These are phyloP conservation scores for Penstemon barbatus DNA, from an alignment of 257 asterid genomes.

Conservation along the genomic window DNA sequence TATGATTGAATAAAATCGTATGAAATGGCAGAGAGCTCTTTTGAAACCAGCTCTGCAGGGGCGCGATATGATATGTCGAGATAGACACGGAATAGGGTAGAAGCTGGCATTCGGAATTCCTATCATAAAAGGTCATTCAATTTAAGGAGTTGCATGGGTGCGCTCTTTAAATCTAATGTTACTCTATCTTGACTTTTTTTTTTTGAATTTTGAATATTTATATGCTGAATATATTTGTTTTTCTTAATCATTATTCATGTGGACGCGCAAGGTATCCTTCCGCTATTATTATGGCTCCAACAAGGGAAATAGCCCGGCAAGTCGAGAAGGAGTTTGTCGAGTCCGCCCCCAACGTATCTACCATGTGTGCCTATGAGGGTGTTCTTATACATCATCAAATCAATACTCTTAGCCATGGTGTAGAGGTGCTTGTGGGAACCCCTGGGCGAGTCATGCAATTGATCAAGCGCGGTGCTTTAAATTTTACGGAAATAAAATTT, in stretches of 20 bases:
- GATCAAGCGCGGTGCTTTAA: conserved; percentile 79
- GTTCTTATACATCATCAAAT: conserved; percentile 75
- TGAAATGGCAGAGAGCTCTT: conserved; percentile 57
- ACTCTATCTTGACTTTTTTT: neutral
- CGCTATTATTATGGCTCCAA: conserved; percentile 84
- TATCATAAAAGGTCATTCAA: conserved; percentile 63
- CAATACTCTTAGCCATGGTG: conserved; percentile 79
- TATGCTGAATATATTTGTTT: conserved; percentile 9
- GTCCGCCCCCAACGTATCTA: conserved; percentile 69
- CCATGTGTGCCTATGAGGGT: conserved; percentile 92
- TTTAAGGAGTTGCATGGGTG: conserved; percentile 81
- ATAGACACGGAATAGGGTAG: conserved; percentile 95
- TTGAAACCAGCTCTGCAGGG: conserved; percentile 96
- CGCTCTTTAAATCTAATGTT: conserved; percentile 19
- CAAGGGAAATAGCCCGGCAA: conserved; percentile 91
- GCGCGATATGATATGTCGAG: conserved; percentile 92
- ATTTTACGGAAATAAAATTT: conserved; percentile 68
- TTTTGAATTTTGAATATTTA: neutral
- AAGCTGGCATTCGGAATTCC: conserved; percentile 89
- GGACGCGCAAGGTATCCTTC: conserved; percentile 84
- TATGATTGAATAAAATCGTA: neutral
- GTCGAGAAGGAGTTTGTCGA: conserved; percentile 91
- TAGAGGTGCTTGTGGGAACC: conserved; percentile 87
- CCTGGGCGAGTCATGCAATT: conserved; percentile 96
- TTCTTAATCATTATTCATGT: conserved; percentile 20